Base-by-base conservation (phyloP, 495 filamentous ascomycete species). In the Podospora pseudocomata region DNA sequence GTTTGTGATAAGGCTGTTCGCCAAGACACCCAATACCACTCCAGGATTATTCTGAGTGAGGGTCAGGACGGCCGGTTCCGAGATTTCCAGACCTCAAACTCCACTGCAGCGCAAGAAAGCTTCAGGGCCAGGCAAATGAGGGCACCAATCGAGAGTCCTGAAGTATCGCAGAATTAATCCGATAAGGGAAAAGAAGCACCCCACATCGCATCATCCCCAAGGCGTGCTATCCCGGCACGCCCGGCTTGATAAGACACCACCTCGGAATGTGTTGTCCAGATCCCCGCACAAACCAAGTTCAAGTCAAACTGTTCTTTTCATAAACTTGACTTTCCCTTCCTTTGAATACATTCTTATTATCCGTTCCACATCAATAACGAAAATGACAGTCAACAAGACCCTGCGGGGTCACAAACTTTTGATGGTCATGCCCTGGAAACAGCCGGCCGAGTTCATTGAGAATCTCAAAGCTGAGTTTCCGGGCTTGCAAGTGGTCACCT, bases 391-490 rank as follows among this genome's bases (percentile, higher is more conserved):
- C 11, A 83, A 82, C 75, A 75, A 70, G 61, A 79, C 80, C 15
- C 73, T 83, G 44, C 72, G 73, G 58, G 78, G 79, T 65, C 81
- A 83, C 71, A 83, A 79, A 64, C 75, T 83, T 56, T 71, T 84
- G 27, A 71, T 86, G 68, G 61, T 86, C 20, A 73, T 86, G 3
- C 82, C 85, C 5, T 80, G 78, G 61, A 73, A 76, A 1, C 68
- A 80, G 18, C 80, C 85, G 7, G 71, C 66, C 0, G 68, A 71
- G 19, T 77, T 84, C 63, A 56, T 85, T 39, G 76, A 82, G 18
- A 61, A 70, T 2, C 78, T 90, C 54, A 73, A 76, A 53, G 72
- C 75, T 55, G 79, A 84, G 34, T 87, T 85, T 69, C 83, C 87
- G 4, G 77, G 85, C 58, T 75, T 86, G 28, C 73, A 87, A 53